Base-by-base conservation (phyloP, 1,139 yeast species). In the Candida glucosophila region DNA sequence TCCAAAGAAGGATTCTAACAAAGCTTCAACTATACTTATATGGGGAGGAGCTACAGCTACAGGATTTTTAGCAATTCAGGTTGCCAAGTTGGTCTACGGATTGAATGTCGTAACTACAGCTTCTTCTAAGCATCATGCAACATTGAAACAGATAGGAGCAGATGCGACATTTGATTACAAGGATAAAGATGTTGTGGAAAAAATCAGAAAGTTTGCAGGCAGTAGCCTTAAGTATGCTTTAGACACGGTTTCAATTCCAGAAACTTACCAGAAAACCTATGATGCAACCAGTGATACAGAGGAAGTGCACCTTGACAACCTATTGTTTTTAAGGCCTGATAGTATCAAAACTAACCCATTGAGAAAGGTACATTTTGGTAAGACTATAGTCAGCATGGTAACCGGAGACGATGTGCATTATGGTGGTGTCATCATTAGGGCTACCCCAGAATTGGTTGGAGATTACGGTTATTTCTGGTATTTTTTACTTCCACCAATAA, bases 31-130 rank as follows among this genome's bases (percentile, higher is more conserved):
- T 22, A 47, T 67, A 25, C 47, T 74, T 27, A 59, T 77, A 24
- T 76, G 79, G 75, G 82, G 83, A 39, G 79, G 76, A 27, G 61
- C 78, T 7, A 57, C 74, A 11, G 61, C 76, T 9, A 59, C 73
- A 5, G 80, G 80, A 7, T 56, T 58, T 27, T 28, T 66, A 25
- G 78, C 77, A 5, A 65, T 71, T 30, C 79, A 73, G 43, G 44
- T 68, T 19, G 78, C 73, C 19, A 64, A 75, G 35, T 42, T 54
- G 26, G 44, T 62, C 8, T 64, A 57, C 28, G 78, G 78, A 2
- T 52, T 67, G 33, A 62, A 62, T 14, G 79, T 77, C 15, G 50
- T 72, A 29, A 55, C 76, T 13, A 68, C 73, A 11, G 75, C 77
- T 9, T 65, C 73, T 3, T 43, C 54, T 24, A 59, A 60, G 37